Percentiles rank a stretch among this genome's conserved stretches.
Conservation (phyloP, 176 grass and related monocot species). For the Rhipidocladum racemiflorum region DNA sequence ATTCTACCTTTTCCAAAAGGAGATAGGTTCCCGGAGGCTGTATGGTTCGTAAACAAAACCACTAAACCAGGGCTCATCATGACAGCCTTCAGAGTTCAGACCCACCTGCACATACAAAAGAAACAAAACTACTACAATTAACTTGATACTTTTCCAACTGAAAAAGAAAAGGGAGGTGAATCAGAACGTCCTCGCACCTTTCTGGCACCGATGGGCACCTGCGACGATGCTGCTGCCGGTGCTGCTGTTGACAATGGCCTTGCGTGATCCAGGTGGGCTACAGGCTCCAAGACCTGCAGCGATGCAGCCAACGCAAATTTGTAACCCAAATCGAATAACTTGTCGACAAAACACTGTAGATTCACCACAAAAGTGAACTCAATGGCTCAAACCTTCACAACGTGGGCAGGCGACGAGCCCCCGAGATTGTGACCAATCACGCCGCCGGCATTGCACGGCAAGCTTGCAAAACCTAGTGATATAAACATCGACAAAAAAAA, state of each 20-base stretch:
- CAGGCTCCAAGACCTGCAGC: conserved; percentile 51
- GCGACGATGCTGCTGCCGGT: conserved; percentile 22
- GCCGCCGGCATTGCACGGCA: conserved; percentile 11
- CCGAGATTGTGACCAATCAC: conserved; percentile 26
- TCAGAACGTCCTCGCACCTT: conserved; percentile 40
- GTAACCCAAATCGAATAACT: background rate
- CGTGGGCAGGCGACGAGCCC: conserved; percentile 13
- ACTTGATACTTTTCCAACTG: background rate
- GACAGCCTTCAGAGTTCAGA: conserved; percentile 63
- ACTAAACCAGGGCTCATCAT: conserved; percentile 90
- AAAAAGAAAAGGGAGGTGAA: conserved; percentile 13
- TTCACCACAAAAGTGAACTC: conserved; percentile 13
- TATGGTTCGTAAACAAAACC: conserved; percentile 92
- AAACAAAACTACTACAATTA: conserved; percentile 9
- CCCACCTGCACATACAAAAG: conserved; percentile 48
- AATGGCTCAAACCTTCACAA: conserved; percentile 44
- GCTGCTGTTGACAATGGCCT: conserved; percentile 58
- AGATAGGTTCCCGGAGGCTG: conserved; percentile 56
- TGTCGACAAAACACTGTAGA: background rate
- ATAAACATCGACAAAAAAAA: background rate
- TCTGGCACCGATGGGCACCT: conserved; percentile 31
- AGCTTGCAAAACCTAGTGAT: conserved; percentile 44
- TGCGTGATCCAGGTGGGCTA: conserved; percentile 29
- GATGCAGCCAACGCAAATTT: background rate
- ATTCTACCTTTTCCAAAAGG: conserved; percentile 81